Evolutionary conservation across 2,329 filamentous ascomycete genomes (phyloP), one percentile per base, ranked within the genome.

Genomic region (Coniella lustricola): DNA sequence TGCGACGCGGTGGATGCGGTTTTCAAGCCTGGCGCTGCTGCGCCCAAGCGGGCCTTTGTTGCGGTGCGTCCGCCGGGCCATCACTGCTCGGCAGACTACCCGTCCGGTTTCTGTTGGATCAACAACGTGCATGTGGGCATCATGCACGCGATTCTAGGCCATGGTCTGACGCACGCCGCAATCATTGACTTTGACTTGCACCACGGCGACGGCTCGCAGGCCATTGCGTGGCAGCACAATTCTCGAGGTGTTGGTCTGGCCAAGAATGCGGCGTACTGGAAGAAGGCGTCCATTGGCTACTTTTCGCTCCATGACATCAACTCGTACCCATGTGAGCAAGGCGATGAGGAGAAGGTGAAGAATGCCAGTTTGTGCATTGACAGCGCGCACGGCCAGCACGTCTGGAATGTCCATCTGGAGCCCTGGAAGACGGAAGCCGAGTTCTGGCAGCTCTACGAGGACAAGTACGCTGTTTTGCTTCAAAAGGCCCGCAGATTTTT

Each of bases 111-210:
- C 63, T 98, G 93, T 69, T 98, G 93, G 91, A 71, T 98, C 44
- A 98, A 98, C 66, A 98, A 98, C 62, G 90, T 98, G 1, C 91
- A 97, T 62, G 88, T 98, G 18, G 93, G 91, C 0, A 95, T 98
- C 55, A 87, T 94, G 64, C 87, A 98, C 64, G 91, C 84, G 10
- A 84, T 88, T 17, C 80, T 91, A 54, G 79, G 77, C 34, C 86
- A 98, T 61, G 90, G 86, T 0, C 70, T 97, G 22, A 97, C 91
- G 0, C 93, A 98, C 64, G 91, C 90, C 0, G 93, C 89, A 10
- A 97, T 95, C 53, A 81, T 95, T 55, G 90, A 95, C 62, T 91
- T 95, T 62, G 89, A 95, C 63, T 73, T 95, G 18, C 90, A 95
- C 59, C 90, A 95, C 59, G 90, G 90, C 41, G 90, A 95, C 62